Evolutionary conservation across 208 protist genomes (phyloP).

Genomic region (Leishmania major): DNA sequence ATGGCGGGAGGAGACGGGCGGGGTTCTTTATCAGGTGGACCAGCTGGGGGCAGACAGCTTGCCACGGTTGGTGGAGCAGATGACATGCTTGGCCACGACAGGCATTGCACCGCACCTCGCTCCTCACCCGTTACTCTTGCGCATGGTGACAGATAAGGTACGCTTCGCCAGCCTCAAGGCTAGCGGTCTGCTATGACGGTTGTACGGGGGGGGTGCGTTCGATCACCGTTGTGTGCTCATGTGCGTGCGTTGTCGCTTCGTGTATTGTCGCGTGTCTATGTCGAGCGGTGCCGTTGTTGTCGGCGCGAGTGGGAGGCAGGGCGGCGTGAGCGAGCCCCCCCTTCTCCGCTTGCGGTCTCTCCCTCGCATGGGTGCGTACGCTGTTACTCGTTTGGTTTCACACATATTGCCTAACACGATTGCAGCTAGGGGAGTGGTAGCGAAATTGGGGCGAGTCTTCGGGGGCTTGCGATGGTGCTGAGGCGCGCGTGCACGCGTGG

Average conservation of each 20-base stretch:
- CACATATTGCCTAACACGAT: constrained; percentile 1
- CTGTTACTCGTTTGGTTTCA: constrained; percentile 8
- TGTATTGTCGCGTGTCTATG: background rate
- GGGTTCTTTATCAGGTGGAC: constrained; percentile 54
- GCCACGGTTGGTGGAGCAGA: constrained; percentile 34
- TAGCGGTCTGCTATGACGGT: constrained; percentile 13
- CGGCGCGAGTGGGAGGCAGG: background rate
- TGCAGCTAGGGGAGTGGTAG: background rate
- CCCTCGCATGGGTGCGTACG: constrained; percentile 1
- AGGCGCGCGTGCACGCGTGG: background rate
- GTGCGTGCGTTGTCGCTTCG: background rate
- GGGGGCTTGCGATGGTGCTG: background rate
- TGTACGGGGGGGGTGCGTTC: background rate
- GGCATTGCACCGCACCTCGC: constrained; percentile 38
- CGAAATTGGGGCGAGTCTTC: background rate
- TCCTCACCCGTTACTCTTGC: constrained; percentile 58
- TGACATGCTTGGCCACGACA: constrained; percentile 42
- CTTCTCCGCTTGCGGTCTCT: background rate
- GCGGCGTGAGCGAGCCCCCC: background rate
- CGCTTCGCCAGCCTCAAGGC: constrained; percentile 40
- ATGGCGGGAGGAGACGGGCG: constrained; percentile 62
- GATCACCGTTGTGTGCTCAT: background rate
- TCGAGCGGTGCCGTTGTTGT: background rate
- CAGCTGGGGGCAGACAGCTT: constrained; percentile 37
- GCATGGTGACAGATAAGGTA: constrained; percentile 55